phyloP scores from a whole-genome alignment of 1,284 basidiomycete species.

The Agroathelia rolfsii region DNA sequence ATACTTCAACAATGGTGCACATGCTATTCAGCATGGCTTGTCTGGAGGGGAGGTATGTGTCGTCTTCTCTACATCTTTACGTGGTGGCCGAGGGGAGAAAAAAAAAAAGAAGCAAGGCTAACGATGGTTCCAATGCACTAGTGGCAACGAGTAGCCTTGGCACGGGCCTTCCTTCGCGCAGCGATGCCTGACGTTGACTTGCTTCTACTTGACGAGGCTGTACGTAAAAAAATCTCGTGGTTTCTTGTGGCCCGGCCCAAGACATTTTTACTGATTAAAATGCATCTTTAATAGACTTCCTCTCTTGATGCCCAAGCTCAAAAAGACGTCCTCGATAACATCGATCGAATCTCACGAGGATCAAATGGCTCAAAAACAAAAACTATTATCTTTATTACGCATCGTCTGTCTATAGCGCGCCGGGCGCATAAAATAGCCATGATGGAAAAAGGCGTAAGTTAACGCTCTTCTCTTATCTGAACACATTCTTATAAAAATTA shows the following conservation, averaged over 20 bases:
- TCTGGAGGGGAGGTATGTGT: conserved; percentile 69
- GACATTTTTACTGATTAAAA: conserved; percentile 4
- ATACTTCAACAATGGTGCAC: conserved; percentile 22
- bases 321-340: conserved; percentile 65
- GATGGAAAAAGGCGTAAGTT: conserved; percentile 70
- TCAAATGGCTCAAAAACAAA: conserved; percentile 46
- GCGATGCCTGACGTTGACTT: conserved; percentile 65
- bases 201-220: conserved; percentile 73
- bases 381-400: conserved; percentile 78
- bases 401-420: conserved; percentile 69
- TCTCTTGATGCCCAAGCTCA: conserved; percentile 76
- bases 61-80: conserved; percentile 9
- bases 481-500: conserved; percentile 14
- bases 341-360: conserved; percentile 49
- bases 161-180: conserved; percentile 76
- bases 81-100: too few species aligned
- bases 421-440: conserved; percentile 78
- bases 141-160: conserved; percentile 81
- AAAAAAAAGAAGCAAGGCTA: background rate
- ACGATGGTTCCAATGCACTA: conserved; percentile 23
- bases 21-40: conserved; percentile 45
- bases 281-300: conserved; percentile 42
- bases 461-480: conserved; percentile 11
- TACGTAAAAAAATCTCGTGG: conserved; percentile 23
- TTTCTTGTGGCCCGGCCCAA: too few species aligned